Base-by-base conservation (phyloP, 306 rosid genomes). In the Lupinus albus region DNA sequence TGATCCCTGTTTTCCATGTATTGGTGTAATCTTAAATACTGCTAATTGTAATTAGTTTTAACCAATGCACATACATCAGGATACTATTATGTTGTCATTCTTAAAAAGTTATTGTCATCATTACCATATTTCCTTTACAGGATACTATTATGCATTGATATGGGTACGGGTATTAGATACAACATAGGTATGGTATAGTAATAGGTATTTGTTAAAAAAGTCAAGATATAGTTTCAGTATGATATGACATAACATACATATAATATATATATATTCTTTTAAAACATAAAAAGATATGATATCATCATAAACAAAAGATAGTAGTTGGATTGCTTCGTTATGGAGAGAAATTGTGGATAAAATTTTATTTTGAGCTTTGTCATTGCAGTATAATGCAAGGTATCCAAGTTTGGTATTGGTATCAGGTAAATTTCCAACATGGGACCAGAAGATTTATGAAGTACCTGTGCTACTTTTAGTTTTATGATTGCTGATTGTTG, bases 1-100 rank as follows among this genome's bases (percentile, higher is more conserved):
- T 18, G 50, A 11, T 67, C 18, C 58, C 8, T 70, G 56, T 15
- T 70, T 42, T 42, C 18, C 30, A 8, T 42, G 0, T 7, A 18
- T 13, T 49, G 9, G 15, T 1, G 16, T 58, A 32, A 30, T 58
- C 36, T 30, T 30, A 32, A 1, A 3, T 57, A 9, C 18, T 45
- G 45, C 12, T 13, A 3, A 9, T 44, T 28, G 3, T 15, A 41
- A 54, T 55, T 6, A 56, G 15, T 54, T 54, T 13, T 30, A 41
- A 54, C 12, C 9, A 4, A 17, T 39, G 61, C 54, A 65, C 62
- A 61, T 51, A 44, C 59, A 20, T 49, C 51, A 25, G 4, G 2
- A 25, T 25, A 25, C n/a, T 61, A 13, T 38, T 13, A 16, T 62
- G 13, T 11, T 30, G 46, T 11, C 20, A 35, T 62, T 38, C 58